Base-by-base conservation (phyloP, 1,284 basidiomycete genomes). In the Moniliophthora roreri region DNA sequence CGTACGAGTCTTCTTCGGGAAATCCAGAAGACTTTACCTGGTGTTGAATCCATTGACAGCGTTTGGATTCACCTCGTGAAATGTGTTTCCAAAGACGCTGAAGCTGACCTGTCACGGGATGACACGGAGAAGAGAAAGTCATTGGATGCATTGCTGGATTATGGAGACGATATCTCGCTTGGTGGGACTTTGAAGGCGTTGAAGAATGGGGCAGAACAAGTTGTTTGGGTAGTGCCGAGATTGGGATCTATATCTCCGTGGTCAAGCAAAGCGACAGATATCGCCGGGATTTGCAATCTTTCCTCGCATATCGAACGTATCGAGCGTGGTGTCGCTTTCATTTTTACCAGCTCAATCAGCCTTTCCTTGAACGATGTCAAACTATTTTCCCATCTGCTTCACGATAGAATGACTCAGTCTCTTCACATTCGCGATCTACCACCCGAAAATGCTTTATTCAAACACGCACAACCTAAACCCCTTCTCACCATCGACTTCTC, bases 371-470 rank as follows among this genome's bases (percentile, higher is more conserved):
- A n/a, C 23, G 69, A 79, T 32, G 55, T 91, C 21, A 62, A 68
- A 28, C 60, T 67, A 1, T 81, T 93, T 54, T 74, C 85, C 0
- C 82, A 87, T 60, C 75, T 89, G 48, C 79, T 97, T 35, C 89
- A 95, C 71, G 96, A 99, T 72, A 87, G 95, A 46, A 99, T 99
- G 97, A 99, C 95, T 0, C 95, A 98, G 69, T 70, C 81, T 21
- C 77, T 91, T 28, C 79, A 81, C 62, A 73, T 82, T 52, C 67
- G n/a, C 18, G 9, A 75, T 1, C 69, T 79, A 1, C 93, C 94
- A 1, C 63, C 79, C 18, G 76, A 86, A 56, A 72, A 77, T 1
- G 69, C 74, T 10, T 74, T 98, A 57, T 98, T 98, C 69, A 74
- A 79, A 21, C 85, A 89, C 55, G 82, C 83, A 28, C 66, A 73